Evolutionary conservation across 352 stramenopile species (phyloP), one percentile per base, ranked within the genome.

Genomic region (Pythium brachiatum): DNA sequence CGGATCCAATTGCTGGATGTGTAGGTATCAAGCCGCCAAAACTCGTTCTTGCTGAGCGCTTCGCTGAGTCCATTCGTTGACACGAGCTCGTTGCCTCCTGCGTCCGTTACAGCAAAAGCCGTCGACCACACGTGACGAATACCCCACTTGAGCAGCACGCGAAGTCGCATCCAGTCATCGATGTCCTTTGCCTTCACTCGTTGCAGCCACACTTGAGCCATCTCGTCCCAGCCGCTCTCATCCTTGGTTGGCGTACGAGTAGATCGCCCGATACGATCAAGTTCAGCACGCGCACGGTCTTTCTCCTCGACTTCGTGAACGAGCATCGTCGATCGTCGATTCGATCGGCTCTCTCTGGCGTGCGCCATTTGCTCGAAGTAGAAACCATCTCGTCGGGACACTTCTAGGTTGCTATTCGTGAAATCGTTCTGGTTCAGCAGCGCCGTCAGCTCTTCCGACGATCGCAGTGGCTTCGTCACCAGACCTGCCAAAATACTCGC

Each of bases 1-100:
- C 85, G 85, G 29, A 92, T 90, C 83, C 83, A 94, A 46, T 94
- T 94, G 62, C 83, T 92, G 7, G 85, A 94, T n/a, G 85, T 94
- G 56, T 92, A 94, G 21, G 75, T 83, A 61, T 94, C 85, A 16
- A 94, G 59, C 47, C 83, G 75, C 85, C 83, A 94, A 27, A 88
- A 92, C 51, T 89, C 81, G 36, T 90, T 90, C 31, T 87, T 76
- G 20, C 67, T 63, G 16, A 72, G 44, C 9, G 65, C 65, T 25
- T 72, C 59, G 38, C 44, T 59, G 34, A 72, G 48, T 1, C 36
- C 50, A 39, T 68, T 72, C 16, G 51, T 51, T 8, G 57, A 50
- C 31, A 62, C 39, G 11, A 64, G 23, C 26, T 73, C 46, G 7
- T 39, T 69, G 7, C 47, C 20, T 32, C 50, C 60, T 2, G 21